A percentile compares a stretch with the other conserved stretches of the same genome.
phyloP scores from a whole-genome alignment of 495 filamentous ascomycete genomes.

The Apodospora peruviana region DNA sequence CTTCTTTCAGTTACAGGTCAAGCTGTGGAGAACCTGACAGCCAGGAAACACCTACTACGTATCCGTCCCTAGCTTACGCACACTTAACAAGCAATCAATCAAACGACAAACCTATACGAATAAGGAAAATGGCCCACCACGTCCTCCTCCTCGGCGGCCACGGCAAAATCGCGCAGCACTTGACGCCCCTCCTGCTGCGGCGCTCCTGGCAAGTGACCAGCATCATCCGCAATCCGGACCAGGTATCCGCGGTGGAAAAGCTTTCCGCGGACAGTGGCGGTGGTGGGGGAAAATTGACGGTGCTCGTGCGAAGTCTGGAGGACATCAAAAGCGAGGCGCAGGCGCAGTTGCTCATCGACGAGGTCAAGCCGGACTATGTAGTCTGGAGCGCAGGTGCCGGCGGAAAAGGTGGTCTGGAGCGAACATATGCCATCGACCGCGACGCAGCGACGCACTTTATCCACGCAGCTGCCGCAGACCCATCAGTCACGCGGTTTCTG shows the following conservation, averaged over 20 bases:
- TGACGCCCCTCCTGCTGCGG: conserved; percentile 70
- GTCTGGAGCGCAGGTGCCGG: conserved; percentile 82
- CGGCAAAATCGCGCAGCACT: conserved; percentile 70
- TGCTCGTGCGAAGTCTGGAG: conserved; percentile 64
- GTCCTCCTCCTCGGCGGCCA: conserved; percentile 76
- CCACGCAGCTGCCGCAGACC: conserved; percentile 51
- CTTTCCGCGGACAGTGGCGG: conserved; percentile 26
- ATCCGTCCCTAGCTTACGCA: too few species aligned
- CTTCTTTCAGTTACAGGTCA: too few species aligned
- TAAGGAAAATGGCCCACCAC: conserved; percentile 32
- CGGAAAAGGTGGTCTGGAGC: conserved; percentile 62
- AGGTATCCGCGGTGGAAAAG: conserved; percentile 56
- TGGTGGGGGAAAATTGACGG: conserved; percentile 38
- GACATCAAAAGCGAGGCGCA: conserved; percentile 58
- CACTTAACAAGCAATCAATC: too few species aligned
- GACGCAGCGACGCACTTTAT: conserved; percentile 69
- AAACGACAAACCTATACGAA: too few species aligned
- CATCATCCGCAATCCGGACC: conserved; percentile 66
- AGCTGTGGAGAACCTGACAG: too few species aligned
- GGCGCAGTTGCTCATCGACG: conserved; percentile 56
- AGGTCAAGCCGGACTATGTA: conserved; percentile 61
- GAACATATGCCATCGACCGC: conserved; percentile 54
- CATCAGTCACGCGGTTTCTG: conserved; percentile 65
- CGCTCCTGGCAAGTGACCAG: conserved; percentile 71
- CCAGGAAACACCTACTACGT: too few species aligned